Percentiles rank a stretch among this genome's conserved stretches.
Conservation (phyloP, 768 basidiomycete genomes). For the Russula dissimulans region DNA sequence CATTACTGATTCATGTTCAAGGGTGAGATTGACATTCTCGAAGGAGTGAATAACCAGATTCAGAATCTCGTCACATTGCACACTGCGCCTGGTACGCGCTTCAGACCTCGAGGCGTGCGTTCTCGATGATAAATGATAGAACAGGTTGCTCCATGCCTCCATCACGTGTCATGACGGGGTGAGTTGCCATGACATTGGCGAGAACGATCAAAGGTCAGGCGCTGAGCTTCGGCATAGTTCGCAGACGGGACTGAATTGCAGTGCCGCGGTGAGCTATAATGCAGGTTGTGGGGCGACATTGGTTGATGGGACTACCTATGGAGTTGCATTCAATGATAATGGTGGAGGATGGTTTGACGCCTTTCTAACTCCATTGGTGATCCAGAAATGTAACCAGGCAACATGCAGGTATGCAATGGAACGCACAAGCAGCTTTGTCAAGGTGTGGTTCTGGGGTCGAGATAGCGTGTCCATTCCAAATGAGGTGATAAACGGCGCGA, state of each 20-base stretch:
- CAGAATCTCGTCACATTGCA: constrained; percentile 49
- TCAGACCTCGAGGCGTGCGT: neutral
- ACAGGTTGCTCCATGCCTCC: constrained; percentile 46
- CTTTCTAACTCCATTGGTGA: neutral
- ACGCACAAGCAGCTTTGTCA: constrained; percentile 23
- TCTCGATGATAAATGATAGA: neutral
- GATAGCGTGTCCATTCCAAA: constrained; percentile 15
- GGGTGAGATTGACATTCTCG: constrained; percentile 47
- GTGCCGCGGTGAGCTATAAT: constrained; percentile 39
- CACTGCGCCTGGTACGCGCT: constrained; percentile 32
- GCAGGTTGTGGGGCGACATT: constrained; percentile 45
- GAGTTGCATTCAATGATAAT: constrained; percentile 45
- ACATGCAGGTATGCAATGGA: constrained; percentile 26
- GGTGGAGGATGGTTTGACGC: constrained; percentile 51
- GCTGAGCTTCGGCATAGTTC: constrained; percentile 16
- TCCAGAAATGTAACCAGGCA: neutral
- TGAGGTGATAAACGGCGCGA: constrained; percentile 16
- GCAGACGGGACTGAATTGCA: constrained; percentile 38
- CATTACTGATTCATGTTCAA: constrained; percentile 25
- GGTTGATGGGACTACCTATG: constrained; percentile 38
- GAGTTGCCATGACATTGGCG: constrained; percentile 4
- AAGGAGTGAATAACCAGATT: constrained; percentile 48
- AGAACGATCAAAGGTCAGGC: neutral
- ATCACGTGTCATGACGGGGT: constrained; percentile 40
- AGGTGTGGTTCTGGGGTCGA: constrained; percentile 33